These are phyloP conservation scores for Neckera pumila DNA, from an alignment of 225 moss, liverwort and hornwort species.

Conservation along the genomic window DNA sequence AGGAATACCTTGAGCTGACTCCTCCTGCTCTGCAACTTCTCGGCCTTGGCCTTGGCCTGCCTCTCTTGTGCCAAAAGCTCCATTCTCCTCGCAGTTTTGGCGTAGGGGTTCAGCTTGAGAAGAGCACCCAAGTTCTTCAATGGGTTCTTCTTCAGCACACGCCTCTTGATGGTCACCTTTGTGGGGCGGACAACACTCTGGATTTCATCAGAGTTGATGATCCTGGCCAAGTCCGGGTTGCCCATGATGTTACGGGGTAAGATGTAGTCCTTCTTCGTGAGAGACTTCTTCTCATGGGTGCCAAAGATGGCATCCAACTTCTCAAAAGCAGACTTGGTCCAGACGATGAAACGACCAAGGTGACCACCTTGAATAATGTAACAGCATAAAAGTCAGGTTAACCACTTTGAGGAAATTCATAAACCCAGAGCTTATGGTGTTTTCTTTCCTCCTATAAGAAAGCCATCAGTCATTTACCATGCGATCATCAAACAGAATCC, in stretches of 20 bases:
- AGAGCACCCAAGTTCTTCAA: conserved; percentile 81
- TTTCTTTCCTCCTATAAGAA: no score
- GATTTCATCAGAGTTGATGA: conserved; percentile 86
- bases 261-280: conserved; percentile 55
- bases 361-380: conserved; percentile 38
- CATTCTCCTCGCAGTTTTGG: conserved; percentile 82
- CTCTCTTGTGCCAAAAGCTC: conserved; percentile 72
- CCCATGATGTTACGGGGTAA: conserved; percentile 70
- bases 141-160: conserved; percentile 85
- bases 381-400: neutral
- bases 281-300: conserved; percentile 52
- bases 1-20: conserved; percentile 46
- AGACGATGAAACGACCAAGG: conserved; percentile 71
- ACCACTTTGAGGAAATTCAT: neutral
- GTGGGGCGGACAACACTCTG: conserved; percentile 73
- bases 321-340: conserved; percentile 85
- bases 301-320: conserved; percentile 72
- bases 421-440: neutral
- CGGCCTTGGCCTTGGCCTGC: conserved; percentile 64
- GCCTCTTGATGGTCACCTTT: conserved; percentile 54
- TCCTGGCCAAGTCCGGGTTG: conserved; percentile 61
- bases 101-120: conserved; percentile 86
- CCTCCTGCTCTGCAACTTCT: conserved; percentile 72
- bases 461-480: neutral
- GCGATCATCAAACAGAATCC: neutral